Percentiles rank a stretch among this genome's conserved stretches.
These are phyloP conservation scores for Sordaria brevicollis DNA, from an alignment of 495 filamentous ascomycete species.

Conservation along the genomic window DNA sequence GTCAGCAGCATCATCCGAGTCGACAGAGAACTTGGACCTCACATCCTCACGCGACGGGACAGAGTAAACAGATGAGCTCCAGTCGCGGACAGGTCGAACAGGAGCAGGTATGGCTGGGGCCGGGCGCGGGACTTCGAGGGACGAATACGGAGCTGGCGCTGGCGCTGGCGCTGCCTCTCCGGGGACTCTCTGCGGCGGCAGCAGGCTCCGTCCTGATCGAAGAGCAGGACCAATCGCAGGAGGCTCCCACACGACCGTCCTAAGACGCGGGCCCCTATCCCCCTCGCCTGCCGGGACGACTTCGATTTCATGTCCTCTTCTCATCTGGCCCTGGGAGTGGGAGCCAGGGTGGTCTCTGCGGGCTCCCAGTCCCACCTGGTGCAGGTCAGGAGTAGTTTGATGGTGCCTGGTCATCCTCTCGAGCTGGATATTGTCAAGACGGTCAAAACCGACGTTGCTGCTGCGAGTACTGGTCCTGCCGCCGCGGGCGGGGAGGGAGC, in stretches of 20 bases:
- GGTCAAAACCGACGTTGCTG: not conserved
- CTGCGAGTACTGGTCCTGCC: not conserved
- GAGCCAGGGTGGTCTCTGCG: no score
- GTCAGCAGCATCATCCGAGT: not conserved
- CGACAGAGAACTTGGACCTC: not conserved
- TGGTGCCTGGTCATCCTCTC: not conserved
- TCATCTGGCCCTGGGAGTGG: not conserved
- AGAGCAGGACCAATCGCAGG: not conserved
- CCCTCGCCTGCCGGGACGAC: not conserved
- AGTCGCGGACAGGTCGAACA: not conserved
- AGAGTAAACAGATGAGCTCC: not conserved
- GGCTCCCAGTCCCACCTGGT: no score
- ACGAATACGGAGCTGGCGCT: not conserved
- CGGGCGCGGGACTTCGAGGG: not conserved
- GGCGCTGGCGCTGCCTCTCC: no score
- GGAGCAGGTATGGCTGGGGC: no score
- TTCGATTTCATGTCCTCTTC: not conserved
- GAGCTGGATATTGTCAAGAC: not conserved
- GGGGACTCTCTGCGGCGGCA: no score
- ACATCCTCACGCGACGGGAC: not conserved
- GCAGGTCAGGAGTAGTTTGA: no score
- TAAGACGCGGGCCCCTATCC: not conserved
- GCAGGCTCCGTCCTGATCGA: not conserved
- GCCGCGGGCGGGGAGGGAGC: not conserved
- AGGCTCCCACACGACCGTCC: not conserved